These are phyloP conservation scores for Phyllosticta citriasiana DNA, from an alignment of 2,329 filamentous ascomycete genomes.

Conservation along the genomic window DNA sequence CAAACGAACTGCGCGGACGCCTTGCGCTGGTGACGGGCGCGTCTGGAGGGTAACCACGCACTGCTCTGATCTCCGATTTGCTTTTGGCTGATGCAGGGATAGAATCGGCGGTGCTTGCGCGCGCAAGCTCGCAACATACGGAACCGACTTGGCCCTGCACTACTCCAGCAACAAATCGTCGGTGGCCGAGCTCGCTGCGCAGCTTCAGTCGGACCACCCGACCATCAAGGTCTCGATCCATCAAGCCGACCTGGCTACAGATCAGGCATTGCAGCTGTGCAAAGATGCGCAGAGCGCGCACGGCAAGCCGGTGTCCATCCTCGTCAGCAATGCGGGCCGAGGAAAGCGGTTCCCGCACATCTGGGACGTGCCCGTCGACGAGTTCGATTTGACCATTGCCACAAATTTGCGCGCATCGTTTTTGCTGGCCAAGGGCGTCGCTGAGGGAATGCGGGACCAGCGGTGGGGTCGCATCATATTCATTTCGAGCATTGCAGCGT, in stretches of 20 bases:
- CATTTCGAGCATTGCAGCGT: conserved; percentile 53
- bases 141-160: conserved; percentile 48
- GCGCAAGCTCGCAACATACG: conserved; percentile 42
- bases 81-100: not conserved
- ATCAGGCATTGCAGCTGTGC: conserved; percentile 46
- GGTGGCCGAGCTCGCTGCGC: conserved; percentile 36
- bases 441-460: conserved; percentile 50
- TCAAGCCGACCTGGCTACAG: conserved; percentile 47
- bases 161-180: conserved; percentile 44
- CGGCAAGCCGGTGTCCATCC: conserved; percentile 48
- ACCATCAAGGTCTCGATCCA: conserved; percentile 41
- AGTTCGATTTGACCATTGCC: conserved; percentile 54
- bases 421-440: conserved; percentile 49
- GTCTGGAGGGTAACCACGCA: conserved; percentile 44
- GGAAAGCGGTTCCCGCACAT: conserved; percentile 48
- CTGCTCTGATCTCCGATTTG: not conserved
- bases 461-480: conserved; percentile 56
- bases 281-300: conserved; percentile 44
- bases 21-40: conserved; percentile 52
- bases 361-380: conserved; percentile 50
- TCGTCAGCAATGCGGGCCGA: conserved; percentile 54
- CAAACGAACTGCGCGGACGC: conserved; percentile 38
- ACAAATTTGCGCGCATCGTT: conserved; percentile 55
- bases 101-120: conserved; percentile 55
- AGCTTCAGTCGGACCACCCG: conserved; percentile 28